Evolutionary conservation across 2,329 filamentous ascomycete species (phyloP).

Genomic region (Alternaria ethzedia): DNA sequence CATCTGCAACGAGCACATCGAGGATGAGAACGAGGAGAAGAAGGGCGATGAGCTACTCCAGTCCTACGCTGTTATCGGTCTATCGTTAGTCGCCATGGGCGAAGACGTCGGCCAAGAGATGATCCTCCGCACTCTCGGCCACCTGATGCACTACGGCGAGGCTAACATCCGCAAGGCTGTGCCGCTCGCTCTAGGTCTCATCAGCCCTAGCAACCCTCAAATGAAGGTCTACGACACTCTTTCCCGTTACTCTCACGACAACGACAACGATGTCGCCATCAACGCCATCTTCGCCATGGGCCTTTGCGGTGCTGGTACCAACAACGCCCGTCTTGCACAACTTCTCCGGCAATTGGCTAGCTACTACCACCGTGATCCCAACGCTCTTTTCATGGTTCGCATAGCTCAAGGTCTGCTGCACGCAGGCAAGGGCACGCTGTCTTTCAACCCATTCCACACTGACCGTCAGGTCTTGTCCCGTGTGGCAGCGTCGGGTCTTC

Average conservation of each 20-base stretch:
- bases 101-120: slow-evolving; percentile 99
- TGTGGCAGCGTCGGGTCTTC: slow-evolving; percentile 85
- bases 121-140: slow-evolving; percentile 95
- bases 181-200: slow-evolving; percentile 92
- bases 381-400: slow-evolving; percentile 97
- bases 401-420: slow-evolving; percentile 97
- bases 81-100: slow-evolving; percentile 95
- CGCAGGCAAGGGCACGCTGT: slow-evolving; percentile 98
- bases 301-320: slow-evolving; percentile 92
- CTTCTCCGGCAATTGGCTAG: slow-evolving; percentile 91
- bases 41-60: slow-evolving; percentile 95
- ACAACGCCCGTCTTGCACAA: slow-evolving; percentile 96
- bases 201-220: slow-evolving; percentile 97
- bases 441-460: slow-evolving; percentile 98
- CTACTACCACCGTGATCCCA: slow-evolving; percentile 97
- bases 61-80: slow-evolving; percentile 92
- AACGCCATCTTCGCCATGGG: slow-evolving; percentile 99
- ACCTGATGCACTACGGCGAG: slow-evolving; percentile 99
- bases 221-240: slow-evolving; percentile 99
- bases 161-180: slow-evolving; percentile 96
- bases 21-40: slow-evolving; percentile 87
- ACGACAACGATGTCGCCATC: slow-evolving; percentile 96
- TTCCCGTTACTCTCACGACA: slow-evolving; percentile 97
- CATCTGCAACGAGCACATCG: slow-evolving; percentile 97
- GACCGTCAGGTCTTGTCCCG: slow-evolving; percentile 94